These are phyloP conservation scores for Phytopythium vexans DNA, from an alignment of 352 stramenopile genomes.

Conservation along the genomic window DNA sequence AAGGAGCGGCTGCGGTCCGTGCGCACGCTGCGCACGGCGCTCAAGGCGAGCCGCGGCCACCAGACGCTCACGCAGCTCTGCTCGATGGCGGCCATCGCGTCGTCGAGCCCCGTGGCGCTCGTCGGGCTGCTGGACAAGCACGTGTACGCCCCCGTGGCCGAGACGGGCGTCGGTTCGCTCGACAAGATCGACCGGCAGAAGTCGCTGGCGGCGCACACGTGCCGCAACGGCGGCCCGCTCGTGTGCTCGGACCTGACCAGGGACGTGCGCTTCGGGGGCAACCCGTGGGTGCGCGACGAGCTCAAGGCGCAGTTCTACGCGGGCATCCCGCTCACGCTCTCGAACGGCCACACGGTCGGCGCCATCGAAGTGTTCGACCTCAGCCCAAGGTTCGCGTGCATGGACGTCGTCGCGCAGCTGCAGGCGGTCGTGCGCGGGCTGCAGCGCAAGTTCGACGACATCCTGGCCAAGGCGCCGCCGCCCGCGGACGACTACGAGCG, in stretches of 20 bases:
- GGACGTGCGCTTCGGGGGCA: conserved; percentile 55
- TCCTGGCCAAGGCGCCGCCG: conserved; percentile 4
- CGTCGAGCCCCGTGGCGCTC: conserved; percentile 56
- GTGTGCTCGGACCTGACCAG: conserved; percentile 48
- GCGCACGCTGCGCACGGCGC: conserved; percentile 34
- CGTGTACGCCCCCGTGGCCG: conserved; percentile 63
- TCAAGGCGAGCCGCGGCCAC: conserved; percentile 40
- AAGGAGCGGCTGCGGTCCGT: conserved; percentile 61
- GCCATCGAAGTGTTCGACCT: conserved; percentile 56
- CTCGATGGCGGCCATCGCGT: conserved; percentile 82
- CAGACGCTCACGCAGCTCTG: conserved; percentile 62
- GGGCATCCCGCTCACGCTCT: conserved; percentile 56
- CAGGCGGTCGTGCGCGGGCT: conserved; percentile 51
- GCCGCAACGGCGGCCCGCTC: conserved; percentile 44
- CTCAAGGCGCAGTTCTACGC: conserved; percentile 54
- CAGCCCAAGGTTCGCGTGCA: conserved; percentile 33
- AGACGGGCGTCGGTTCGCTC: conserved; percentile 33
- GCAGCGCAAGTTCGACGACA: conserved; percentile 43
- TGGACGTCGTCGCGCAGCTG: conserved; percentile 50
- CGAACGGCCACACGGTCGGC: conserved; percentile 50
- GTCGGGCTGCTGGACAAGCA: conserved; percentile 70
- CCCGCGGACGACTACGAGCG: conserved; percentile 1
- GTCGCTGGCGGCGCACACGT: conserved; percentile 47
- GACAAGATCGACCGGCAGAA: conserved; percentile 55
- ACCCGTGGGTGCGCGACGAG: conserved; percentile 38